Percentiles rank a stretch among this genome's conserved stretches.
phyloP scores from a whole-genome alignment of 78 protist species.

The Corallochytrium limacisporum region DNA sequence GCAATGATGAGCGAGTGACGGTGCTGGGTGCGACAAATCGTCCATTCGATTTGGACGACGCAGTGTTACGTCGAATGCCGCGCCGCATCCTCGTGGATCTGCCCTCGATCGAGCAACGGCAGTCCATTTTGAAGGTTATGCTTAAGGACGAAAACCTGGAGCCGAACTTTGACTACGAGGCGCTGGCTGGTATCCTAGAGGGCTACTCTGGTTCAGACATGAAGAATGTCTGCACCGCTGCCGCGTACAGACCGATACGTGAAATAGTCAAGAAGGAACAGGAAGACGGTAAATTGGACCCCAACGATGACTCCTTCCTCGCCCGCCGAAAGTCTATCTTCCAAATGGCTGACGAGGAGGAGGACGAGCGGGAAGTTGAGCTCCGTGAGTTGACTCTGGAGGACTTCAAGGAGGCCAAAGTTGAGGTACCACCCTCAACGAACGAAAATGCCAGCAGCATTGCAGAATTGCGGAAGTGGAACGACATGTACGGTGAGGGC shows the following conservation, averaged over 20 bases:
- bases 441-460: slow-evolving; percentile 7
- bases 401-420: slow-evolving; percentile 1
- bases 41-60: slow-evolving; percentile 68
- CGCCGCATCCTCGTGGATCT: slow-evolving; percentile 42
- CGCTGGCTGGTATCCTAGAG: slow-evolving; percentile 16
- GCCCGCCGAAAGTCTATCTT: too few species aligned
- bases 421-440: slow-evolving; percentile 11
- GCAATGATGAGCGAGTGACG: slow-evolving; percentile 31
- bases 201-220: slow-evolving; percentile 34
- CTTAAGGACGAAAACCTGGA: background rate
- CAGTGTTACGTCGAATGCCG: slow-evolving; percentile 37
- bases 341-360: too few species aligned
- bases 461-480: slow-evolving; percentile 28
- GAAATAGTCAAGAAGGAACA: slow-evolving; percentile 5
- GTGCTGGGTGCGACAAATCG: slow-evolving; percentile 69
- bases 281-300: background rate
- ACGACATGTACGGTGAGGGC: slow-evolving; percentile 29
- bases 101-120: slow-evolving; percentile 30
- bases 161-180: background rate
- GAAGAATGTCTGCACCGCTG: slow-evolving; percentile 19
- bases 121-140: slow-evolving; percentile 20
- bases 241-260: slow-evolving; percentile 37
- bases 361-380: too few species aligned
- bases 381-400: too few species aligned
- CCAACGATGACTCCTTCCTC: too few species aligned